Evolutionary conservation across 2,329 filamentous ascomycete genomes (phyloP).

Genomic region (Arachnomyces sp.): DNA sequence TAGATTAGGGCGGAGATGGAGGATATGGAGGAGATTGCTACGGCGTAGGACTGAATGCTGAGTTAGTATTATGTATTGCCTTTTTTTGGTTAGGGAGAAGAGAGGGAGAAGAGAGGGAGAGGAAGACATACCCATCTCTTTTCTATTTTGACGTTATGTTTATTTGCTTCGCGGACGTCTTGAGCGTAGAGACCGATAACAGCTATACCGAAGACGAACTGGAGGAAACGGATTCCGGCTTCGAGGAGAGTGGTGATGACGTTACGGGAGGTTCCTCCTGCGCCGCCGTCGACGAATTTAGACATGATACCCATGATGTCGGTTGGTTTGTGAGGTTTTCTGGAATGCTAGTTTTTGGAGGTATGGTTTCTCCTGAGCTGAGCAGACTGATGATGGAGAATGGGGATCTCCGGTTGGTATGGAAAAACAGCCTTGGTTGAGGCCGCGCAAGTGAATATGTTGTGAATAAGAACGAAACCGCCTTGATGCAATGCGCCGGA

Average conservation of each 20-base stretch:
- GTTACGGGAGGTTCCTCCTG: too few relatives aligned
- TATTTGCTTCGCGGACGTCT: slow-evolving; percentile 53
- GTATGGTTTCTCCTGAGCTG: too few relatives aligned
- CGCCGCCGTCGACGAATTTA: too few relatives aligned
- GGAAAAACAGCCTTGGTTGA: too few relatives aligned
- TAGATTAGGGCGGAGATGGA: slow-evolving; percentile 60
- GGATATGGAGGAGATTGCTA: slow-evolving; percentile 59
- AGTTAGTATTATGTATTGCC: slow-evolving; percentile 2
- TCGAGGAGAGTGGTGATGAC: slow-evolving; percentile 17
- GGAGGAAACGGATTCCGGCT: slow-evolving; percentile 58
- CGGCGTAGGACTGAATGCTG: slow-evolving; percentile 56
- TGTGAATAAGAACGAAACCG: not conserved
- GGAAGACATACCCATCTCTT: slow-evolving; percentile 59
- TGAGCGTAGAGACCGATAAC: slow-evolving; percentile 72
- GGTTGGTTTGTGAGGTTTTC: slow-evolving; percentile 10
- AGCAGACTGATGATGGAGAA: too few relatives aligned
- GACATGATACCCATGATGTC: too few relatives aligned
- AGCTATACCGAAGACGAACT: slow-evolving; percentile 68
- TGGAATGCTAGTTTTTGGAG: too few relatives aligned
- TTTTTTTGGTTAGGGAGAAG: not conserved
- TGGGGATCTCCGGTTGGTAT: too few relatives aligned
- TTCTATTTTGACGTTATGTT: slow-evolving; percentile 47
- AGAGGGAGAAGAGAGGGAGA: not conserved
- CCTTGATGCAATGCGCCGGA: too few relatives aligned
- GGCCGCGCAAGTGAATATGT: not conserved